A percentile compares a stretch with the other conserved stretches of the same genome.
These are phyloP conservation scores for Suhomyces vadensis DNA, from an alignment of 805 yeast species.

Conservation along the genomic window DNA sequence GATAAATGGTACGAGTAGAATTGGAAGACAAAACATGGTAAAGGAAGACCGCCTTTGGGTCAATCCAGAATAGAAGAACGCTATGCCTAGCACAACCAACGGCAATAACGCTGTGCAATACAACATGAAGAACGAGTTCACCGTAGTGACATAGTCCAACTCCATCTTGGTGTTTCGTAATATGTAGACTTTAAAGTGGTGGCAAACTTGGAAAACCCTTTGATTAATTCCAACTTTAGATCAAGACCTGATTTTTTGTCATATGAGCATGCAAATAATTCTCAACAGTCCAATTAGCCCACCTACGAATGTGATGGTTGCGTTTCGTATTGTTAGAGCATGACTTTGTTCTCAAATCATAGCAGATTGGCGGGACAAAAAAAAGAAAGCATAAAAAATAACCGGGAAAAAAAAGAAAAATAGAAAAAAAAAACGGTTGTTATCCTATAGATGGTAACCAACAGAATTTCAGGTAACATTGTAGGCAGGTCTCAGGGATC, in stretches of 20 bases:
- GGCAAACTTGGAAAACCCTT: background rate
- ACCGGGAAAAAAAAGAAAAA: background rate
- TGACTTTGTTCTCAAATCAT: background rate
- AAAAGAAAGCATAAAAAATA: background rate
- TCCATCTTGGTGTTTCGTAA: background rate
- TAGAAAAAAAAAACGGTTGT: background rate
- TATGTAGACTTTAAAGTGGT: too few species aligned
- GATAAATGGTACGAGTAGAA: constrained; percentile 30
- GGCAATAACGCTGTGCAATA: constrained; percentile 35
- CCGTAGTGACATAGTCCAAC: constrained; percentile 7
- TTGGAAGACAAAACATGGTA: constrained; percentile 40
- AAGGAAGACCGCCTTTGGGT: constrained; percentile 44
- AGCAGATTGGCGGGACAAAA: too few species aligned
- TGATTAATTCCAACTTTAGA: background rate
- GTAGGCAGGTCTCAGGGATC: constrained; percentile 17
- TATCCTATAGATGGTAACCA: constrained; percentile 11
- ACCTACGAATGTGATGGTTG: background rate
- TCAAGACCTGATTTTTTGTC: background rate
- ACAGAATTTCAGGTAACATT: constrained; percentile 22
- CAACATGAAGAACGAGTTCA: constrained; percentile 37
- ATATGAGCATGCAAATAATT: background rate
- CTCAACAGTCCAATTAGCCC: background rate
- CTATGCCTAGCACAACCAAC: constrained; percentile 35
- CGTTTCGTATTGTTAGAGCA: background rate
- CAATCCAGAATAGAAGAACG: constrained; percentile 44